Base-by-base conservation (phyloP, 2,329 filamentous ascomycete genomes). In the Byssoonygena ceratinophila region DNA sequence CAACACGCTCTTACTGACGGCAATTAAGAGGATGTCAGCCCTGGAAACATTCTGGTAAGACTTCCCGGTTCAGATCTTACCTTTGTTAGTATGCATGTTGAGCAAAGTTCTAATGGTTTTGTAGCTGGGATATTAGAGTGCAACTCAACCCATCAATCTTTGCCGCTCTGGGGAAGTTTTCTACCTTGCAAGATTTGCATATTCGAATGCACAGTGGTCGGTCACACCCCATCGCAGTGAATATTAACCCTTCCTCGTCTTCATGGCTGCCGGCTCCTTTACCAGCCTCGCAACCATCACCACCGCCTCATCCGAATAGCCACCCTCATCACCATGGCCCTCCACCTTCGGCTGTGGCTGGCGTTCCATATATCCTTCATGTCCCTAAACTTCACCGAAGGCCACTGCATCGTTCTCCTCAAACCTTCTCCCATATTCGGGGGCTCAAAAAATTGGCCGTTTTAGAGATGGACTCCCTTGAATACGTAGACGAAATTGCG, bases 121-220 rank as follows among this genome's bases (percentile, higher is more conserved):
- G 22, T 50, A 81, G 76, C 57, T 84, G 81, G 81, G 81, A 83
- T 61, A 77, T 83, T 51, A 74, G 79, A 5, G 76, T 84, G 51
- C 80, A 83, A 62, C 71, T 84, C 8, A 80, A 76, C 61, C 71
- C 77, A 4, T 74, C 73, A 1, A 74, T 83, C 3, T 83, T 80
- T 65, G 71, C 71, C 53, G 72, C 74, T 31, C 68, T 84, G 9
- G 80, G 82, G 60, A 64, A 71, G 31, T 77, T 82, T 52, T 55
- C 67, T 16, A 70, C 74, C 5, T 69, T 84, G 25, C 72, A 73
- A 52, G 67, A 76, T 54, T 59, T 84, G 11, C 77, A 81, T 57
- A 60, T 84, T 40, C 76, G 81, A 52, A 72, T 83, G 65, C 80
- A 82, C 55, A 68, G 71, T 3, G 80, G 79, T 1, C 69, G 71